Conservation (phyloP, 2,329 filamentous ascomycete species). For the Cladosporium sp. region DNA sequence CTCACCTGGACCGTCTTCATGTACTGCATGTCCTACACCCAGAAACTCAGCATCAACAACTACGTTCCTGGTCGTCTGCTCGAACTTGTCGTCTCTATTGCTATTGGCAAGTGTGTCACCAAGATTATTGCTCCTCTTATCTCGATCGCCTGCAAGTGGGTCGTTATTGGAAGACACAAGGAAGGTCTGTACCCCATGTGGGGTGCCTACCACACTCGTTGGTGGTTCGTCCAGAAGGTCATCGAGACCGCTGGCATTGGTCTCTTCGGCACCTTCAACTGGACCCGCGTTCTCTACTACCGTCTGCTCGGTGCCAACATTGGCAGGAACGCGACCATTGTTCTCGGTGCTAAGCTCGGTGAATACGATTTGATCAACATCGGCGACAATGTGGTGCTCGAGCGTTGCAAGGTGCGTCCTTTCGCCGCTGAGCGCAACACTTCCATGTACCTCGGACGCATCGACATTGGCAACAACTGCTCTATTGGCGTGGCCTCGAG, state of each 20-base stretch:
- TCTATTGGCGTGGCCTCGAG: slow-evolving; percentile 52
- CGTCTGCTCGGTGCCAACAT: slow-evolving; percentile 56
- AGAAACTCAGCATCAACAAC: slow-evolving; percentile 43
- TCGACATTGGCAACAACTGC: slow-evolving; percentile 51
- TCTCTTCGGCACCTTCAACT: slow-evolving; percentile 45
- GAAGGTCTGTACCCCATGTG: slow-evolving; percentile 61
- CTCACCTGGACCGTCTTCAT: slow-evolving; percentile 57
- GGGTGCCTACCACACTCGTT: slow-evolving; percentile 58
- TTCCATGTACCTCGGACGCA: slow-evolving; percentile 57
- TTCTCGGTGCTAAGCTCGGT: slow-evolving; percentile 46
- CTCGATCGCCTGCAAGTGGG: slow-evolving; percentile 57
- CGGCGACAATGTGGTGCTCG: slow-evolving; percentile 50
- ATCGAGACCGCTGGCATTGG: slow-evolving; percentile 52
- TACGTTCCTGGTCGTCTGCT: slow-evolving; percentile 49
- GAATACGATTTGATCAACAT: slow-evolving; percentile 61
- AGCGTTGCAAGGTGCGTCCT: slow-evolving; percentile 52
- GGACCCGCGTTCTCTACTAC: slow-evolving; percentile 48
- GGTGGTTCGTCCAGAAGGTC: slow-evolving; percentile 60
- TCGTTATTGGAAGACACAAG: slow-evolving; percentile 54
- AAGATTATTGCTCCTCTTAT: slow-evolving; percentile 46
- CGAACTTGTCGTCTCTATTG: slow-evolving; percentile 49
- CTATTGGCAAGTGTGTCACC: slow-evolving; percentile 44
- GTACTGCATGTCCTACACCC: slow-evolving; percentile 45
- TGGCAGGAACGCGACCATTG: slow-evolving; percentile 53
- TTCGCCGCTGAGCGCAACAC: slow-evolving; percentile 60